phyloP scores from a whole-genome alignment of 2,329 filamentous ascomycete species.

The Epichloe glyceriae region DNA sequence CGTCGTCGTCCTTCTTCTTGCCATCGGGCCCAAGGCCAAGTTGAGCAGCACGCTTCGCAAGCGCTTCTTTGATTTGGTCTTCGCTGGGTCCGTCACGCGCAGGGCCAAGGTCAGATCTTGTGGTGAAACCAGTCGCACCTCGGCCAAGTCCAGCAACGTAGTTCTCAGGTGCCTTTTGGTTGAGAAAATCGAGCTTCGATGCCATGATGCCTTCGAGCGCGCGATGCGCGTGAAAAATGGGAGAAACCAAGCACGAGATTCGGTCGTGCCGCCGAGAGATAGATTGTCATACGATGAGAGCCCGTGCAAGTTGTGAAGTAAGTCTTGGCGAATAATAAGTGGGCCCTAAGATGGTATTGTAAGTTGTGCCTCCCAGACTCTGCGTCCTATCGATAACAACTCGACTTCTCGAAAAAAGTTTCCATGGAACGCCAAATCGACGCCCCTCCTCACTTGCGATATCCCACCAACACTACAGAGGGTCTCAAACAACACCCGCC shows the following conservation, averaged over 20 bases:
- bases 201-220: slow-evolving; percentile 22
- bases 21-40: slow-evolving; percentile 60
- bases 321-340: neutral
- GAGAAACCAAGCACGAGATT: neutral
- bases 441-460: slow-evolving; percentile 1
- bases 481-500: slow-evolving; percentile 4
- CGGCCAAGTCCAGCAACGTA: slow-evolving; percentile 94
- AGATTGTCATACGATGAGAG: too few relatives aligned
- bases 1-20: slow-evolving; percentile 58
- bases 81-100: slow-evolving; percentile 91
- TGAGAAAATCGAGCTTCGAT: slow-evolving; percentile 67
- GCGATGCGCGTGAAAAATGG: slow-evolving; percentile 1
- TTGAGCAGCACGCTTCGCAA: slow-evolving; percentile 82
- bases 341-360: neutral
- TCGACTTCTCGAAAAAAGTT: slow-evolving; percentile 1
- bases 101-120: slow-evolving; percentile 88
- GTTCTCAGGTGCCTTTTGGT: slow-evolving; percentile 72
- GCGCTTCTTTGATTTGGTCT: slow-evolving; percentile 95
- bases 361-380: neutral
- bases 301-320: neutral
- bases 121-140: slow-evolving; percentile 96
- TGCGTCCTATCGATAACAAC: slow-evolving; percentile 13
- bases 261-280: neutral
- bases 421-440: neutral
- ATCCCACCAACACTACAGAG: neutral